phyloP scores from a whole-genome alignment of 495 filamentous ascomycete species.

The Patellaria atrata region DNA sequence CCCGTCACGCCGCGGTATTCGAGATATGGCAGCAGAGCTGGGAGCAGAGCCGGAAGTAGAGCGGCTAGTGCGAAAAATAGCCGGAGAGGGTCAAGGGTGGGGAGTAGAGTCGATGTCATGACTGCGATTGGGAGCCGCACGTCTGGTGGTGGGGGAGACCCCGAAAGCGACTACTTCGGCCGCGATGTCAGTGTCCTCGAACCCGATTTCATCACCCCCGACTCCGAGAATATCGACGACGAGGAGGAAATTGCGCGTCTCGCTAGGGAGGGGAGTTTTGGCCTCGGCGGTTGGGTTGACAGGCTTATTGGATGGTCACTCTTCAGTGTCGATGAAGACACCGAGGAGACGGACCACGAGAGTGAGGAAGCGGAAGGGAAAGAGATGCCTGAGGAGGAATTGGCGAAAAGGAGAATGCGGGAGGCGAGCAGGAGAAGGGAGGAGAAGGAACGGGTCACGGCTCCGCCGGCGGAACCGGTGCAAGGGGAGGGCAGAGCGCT shows the following conservation, averaged over 20 bases:
- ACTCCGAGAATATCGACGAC: constrained; percentile 19
- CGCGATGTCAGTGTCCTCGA: constrained; percentile 29
- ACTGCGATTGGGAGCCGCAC: constrained; percentile 17
- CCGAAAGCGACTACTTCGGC: constrained; percentile 8
- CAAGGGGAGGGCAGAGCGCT: constrained; percentile 20
- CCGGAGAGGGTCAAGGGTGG: constrained; percentile 19
- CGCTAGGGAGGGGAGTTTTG: constrained; percentile 45
- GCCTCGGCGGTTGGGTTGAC: constrained; percentile 64
- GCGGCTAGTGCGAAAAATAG: constrained; percentile 19
- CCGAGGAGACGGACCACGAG: constrained; percentile 38
- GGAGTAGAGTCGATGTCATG: constrained; percentile 17
- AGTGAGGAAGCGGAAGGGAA: constrained; percentile 35
- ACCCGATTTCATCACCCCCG: constrained; percentile 43
- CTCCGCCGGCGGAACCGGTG: constrained; percentile 13
- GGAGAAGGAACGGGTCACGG: constrained; percentile 19
- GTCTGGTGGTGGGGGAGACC: constrained; percentile 8
- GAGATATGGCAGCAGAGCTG: constrained; percentile 9
- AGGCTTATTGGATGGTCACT: constrained; percentile 60
- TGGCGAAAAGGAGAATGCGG: constrained; percentile 25
- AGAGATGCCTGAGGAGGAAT: constrained; percentile 29
- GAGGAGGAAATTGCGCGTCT: constrained; percentile 43
- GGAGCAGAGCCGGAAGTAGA: constrained; percentile 20
- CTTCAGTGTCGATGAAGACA: constrained; percentile 57
- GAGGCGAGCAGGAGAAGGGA: constrained; percentile 29
- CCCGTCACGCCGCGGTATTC: constrained; percentile 17